phyloP scores from a whole-genome alignment of 805 yeast genomes.

The Jamesozyma lodderae region DNA sequence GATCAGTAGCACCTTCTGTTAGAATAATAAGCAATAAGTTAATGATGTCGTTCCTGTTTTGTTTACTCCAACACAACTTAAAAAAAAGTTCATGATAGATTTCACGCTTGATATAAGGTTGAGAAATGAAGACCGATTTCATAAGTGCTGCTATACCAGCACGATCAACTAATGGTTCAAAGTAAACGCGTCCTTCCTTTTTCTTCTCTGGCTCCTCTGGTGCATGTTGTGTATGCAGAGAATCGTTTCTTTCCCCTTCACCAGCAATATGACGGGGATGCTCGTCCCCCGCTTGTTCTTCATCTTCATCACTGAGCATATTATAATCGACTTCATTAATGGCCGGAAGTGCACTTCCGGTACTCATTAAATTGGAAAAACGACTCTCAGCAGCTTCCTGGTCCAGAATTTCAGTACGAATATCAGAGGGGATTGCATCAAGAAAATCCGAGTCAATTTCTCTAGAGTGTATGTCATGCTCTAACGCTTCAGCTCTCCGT shows the following conservation, averaged over 20 bases:
- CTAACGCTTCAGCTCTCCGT: constrained; percentile 49
- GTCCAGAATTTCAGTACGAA: constrained; percentile 53
- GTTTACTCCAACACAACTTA: constrained; percentile 65
- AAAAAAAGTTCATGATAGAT: constrained; percentile 55
- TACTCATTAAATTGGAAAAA: constrained; percentile 17
- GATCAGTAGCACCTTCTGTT: constrained; percentile 64
- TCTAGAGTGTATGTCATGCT: constrained; percentile 38
- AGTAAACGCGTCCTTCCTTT: constrained; percentile 25
- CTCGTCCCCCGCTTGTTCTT: constrained; percentile 3
- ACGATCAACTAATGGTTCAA: constrained; percentile 64
- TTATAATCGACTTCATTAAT: constrained; percentile 14
- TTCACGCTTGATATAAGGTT: constrained; percentile 52
- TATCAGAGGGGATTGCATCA: constrained; percentile 62
- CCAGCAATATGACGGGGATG: constrained; percentile 7
- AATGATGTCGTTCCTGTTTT: constrained; percentile 66
- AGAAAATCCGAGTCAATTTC: constrained; percentile 76
- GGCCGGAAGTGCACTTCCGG: constrained; percentile 5
- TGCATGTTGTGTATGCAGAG: neutral
- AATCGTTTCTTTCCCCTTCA: constrained; percentile 4
- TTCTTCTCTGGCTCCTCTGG: constrained; percentile 10
- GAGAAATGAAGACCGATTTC: constrained; percentile 66
- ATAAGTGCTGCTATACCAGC: constrained; percentile 66
- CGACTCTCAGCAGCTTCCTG: constrained; percentile 34
- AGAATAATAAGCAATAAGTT: constrained; percentile 57
- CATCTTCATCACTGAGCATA: constrained; percentile 10